Evolutionary conservation across 441 rosid species (phyloP), one percentile per base, ranked within the genome.

Genomic region (Gossypium davidsonii): DNA sequence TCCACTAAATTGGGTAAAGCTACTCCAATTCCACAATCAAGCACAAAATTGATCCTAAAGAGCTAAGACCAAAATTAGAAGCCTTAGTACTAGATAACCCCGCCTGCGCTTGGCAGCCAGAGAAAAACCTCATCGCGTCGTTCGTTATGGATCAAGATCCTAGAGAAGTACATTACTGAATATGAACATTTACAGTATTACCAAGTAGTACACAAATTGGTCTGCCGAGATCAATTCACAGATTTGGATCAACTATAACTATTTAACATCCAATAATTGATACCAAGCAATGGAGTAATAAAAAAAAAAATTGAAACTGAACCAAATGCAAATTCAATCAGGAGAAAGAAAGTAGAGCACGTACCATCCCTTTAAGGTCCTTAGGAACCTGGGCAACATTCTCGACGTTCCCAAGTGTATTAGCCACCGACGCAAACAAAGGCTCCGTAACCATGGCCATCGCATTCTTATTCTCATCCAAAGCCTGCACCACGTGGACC

Each of bases 361-460:
- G 75, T 65, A 92, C 99, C 90, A 92, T 85, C 73, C 94, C 84
- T 74, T 87, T 85, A 8, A 92, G 91, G 81, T 92, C 97, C 82
- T 85, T 92, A 1, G 95, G 92, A 48, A 92, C 94, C 74, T 87
- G 85, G 57, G 73, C 79, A 4, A 94, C 77, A 78, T 94, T 92
- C 70, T 88, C 97, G 57, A 90, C 59, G 76, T 87, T 78, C 79
- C 97, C 97, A 15, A 94, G 85, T 7, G 85, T 91, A 63, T 94
- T 94, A 55, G 97, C 94, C 65, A 87, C 97, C 12, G 98, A 94
- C 2, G 97, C 87, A 49, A 92, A 89, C 37, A 94, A 83, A 12
- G 97, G 98, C 73, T 94, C 97, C 3, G 96, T 94, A 58, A 91
- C 98, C 97, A 94, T 89, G 70, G 98, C 97, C 91, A 94, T 92